Conservation (phyloP, 306 rosid genomes). For the Pueraria montana region DNA sequence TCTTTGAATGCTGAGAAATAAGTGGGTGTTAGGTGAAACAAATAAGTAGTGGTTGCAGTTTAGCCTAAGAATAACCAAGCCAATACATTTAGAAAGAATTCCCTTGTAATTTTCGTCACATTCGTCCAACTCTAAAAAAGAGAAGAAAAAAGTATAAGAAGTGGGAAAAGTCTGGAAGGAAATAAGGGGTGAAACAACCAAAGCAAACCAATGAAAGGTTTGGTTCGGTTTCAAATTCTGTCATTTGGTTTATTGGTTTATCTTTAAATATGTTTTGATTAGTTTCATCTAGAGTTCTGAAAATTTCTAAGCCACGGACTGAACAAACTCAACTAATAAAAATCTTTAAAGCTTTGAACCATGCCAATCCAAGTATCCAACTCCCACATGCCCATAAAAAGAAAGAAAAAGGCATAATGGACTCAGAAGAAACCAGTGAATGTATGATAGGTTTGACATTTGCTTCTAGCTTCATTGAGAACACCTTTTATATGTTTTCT, state of each 20-base stretch:
- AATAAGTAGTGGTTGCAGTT: constrained; percentile 13
- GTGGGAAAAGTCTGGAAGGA: constrained; percentile 2
- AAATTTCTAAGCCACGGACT: constrained; percentile 17
- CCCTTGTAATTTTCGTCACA: neutral
- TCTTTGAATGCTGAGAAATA: constrained; percentile 35
- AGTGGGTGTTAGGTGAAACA: constrained; percentile 27
- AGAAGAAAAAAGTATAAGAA: neutral
- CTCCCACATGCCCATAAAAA: constrained; percentile 10
- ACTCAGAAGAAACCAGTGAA: constrained; percentile 44
- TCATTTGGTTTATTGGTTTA: constrained; percentile 27
- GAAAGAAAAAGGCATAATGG: constrained; percentile 25
- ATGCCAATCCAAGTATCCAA: constrained; percentile 24
- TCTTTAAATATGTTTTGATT: constrained; percentile 31
- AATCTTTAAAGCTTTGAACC: constrained; percentile 6
- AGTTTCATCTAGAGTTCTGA: constrained; percentile 8
- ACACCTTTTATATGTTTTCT: too few relatives aligned
- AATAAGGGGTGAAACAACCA: constrained; percentile 12
- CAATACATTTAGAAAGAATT: constrained; percentile 19
- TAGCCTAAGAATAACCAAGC: constrained; percentile 31
- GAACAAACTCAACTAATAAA: constrained; percentile 19
- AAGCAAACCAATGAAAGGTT: constrained; percentile 30
- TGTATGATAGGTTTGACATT: neutral
- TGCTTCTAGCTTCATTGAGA: constrained; percentile 35
- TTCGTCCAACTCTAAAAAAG: neutral
- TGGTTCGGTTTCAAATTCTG: constrained; percentile 9